Evolutionary conservation across 2,329 filamentous ascomycete genomes (phyloP).

Genomic region (Stachybotrys chartarum): DNA sequence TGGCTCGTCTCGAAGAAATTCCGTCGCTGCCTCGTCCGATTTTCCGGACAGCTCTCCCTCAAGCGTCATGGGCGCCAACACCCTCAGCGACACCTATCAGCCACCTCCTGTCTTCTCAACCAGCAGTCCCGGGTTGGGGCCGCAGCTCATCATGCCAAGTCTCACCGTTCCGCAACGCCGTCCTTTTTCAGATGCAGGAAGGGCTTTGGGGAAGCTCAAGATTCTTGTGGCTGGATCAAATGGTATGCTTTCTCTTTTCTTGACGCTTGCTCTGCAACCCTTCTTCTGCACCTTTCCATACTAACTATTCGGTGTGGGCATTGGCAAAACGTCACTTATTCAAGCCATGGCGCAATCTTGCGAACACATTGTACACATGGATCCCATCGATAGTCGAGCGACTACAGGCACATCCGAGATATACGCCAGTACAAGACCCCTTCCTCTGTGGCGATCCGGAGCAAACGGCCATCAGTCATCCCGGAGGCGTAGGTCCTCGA

Average conservation of each 20-base stretch:
- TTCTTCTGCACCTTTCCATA: not conserved
- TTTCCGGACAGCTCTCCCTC: slow-evolving; percentile 15
- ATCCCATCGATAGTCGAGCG: slow-evolving; percentile 45
- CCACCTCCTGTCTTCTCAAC: not conserved
- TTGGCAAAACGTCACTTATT: slow-evolving; percentile 85
- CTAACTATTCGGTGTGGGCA: slow-evolving; percentile 38
- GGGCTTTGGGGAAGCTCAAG: slow-evolving; percentile 77
- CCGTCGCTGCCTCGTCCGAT: slow-evolving; percentile 38
- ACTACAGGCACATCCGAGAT: slow-evolving; percentile 51
- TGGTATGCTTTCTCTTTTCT: slow-evolving; percentile 39
- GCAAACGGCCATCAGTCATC: slow-evolving; percentile 51
- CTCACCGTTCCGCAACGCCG: slow-evolving; percentile 82
- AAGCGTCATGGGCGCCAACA: slow-evolving; percentile 10
- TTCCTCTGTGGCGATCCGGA: slow-evolving; percentile 85
- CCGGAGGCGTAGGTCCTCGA: slow-evolving; percentile 59
- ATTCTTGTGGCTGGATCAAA: slow-evolving; percentile 76
- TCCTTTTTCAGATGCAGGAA: slow-evolving; percentile 84
- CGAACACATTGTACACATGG: slow-evolving; percentile 90
- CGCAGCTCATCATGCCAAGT: slow-evolving; percentile 96
- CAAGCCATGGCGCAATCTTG: slow-evolving; percentile 80
- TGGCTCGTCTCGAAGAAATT: slow-evolving; percentile 44
- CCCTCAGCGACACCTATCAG: not conserved
- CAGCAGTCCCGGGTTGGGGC: slow-evolving; percentile 28
- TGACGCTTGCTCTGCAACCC: not conserved
- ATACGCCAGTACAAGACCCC: slow-evolving; percentile 74